Conservation (phyloP, 495 filamentous ascomycete genomes). For the Parmelia sp. region DNA sequence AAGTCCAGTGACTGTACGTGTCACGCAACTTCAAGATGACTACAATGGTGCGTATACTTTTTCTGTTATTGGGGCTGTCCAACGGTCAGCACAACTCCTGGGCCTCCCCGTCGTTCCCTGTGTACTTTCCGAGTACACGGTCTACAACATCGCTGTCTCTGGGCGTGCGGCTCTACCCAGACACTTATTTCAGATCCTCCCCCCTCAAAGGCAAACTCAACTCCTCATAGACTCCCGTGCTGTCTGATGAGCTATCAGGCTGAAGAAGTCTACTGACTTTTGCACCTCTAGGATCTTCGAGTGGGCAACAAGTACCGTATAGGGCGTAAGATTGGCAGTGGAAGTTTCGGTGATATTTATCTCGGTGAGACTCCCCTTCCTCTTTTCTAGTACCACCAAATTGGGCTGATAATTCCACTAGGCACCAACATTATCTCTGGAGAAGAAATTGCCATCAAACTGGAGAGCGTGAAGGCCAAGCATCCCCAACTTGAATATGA, state of each 20-base stretch:
- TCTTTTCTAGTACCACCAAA: neutral
- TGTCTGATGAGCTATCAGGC: neutral
- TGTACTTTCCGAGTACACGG: neutral
- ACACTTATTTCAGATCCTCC: neutral
- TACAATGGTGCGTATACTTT: conserved; percentile 44
- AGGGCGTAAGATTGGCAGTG: conserved; percentile 97
- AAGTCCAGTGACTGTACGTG: conserved; percentile 30
- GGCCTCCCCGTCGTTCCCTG: conserved; percentile 3
- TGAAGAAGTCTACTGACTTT: conserved; percentile 31
- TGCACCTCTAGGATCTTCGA: conserved; percentile 72
- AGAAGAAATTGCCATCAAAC: conserved; percentile 99
- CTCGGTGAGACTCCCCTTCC: conserved; percentile 55
- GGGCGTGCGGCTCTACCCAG: conserved; percentile 13
- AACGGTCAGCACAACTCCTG: neutral
- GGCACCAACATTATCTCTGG: conserved; percentile 99
- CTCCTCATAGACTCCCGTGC: neutral
- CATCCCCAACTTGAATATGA: conserved; percentile 99
- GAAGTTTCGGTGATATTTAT: conserved; percentile 98
- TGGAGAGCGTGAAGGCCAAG: conserved; percentile 99
- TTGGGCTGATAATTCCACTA: conserved; percentile 27
- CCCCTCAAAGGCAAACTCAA: conserved; percentile 12
- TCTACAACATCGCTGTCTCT: conserved; percentile 16
- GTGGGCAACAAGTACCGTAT: conserved; percentile 99
- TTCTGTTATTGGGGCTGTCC: conserved; percentile 27
- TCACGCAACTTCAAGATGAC: conserved; percentile 37